Evolutionary conservation across 495 filamentous ascomycete genomes (phyloP).

Genomic region (Apiosordaria backusii): DNA sequence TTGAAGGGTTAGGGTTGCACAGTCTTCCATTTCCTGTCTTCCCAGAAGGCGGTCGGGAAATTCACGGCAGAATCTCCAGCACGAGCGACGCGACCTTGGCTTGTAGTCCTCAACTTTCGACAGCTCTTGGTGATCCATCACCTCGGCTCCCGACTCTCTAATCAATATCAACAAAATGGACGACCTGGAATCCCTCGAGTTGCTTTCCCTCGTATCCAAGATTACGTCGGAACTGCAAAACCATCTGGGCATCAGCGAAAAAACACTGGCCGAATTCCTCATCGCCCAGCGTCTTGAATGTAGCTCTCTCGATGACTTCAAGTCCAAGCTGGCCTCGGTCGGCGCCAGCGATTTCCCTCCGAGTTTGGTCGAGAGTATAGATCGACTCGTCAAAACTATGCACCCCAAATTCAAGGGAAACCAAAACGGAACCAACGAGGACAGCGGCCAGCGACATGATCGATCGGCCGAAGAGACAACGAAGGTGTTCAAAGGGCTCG

Average conservation of each 20-base stretch:
- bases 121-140: constrained; percentile 5
- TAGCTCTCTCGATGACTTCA: constrained; percentile 62
- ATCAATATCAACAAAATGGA: constrained; percentile 60
- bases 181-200: constrained; percentile 83
- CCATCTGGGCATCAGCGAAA: constrained; percentile 88
- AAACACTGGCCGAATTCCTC: constrained; percentile 91
- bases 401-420: constrained; percentile 75
- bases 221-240: constrained; percentile 93
- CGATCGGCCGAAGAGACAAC: constrained; percentile 58
- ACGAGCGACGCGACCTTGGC: not conserved
- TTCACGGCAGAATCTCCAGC: constrained; percentile 15
- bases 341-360: constrained; percentile 79
- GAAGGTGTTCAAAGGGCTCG: constrained; percentile 81
- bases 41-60: constrained; percentile 12
- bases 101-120: not conserved
- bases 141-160: not conserved
- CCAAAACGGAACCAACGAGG: constrained; percentile 34
- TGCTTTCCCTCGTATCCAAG: constrained; percentile 89
- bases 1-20: constrained; percentile 15
- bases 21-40: no score
- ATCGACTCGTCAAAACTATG: constrained; percentile 82
- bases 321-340: constrained; percentile 60
- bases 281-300: constrained; percentile 85
- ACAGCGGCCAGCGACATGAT: constrained; percentile 28
- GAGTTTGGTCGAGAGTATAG: constrained; percentile 86